Evolutionary conservation across 148 eudicot genomes (phyloP).

Genomic region (Beta vulgaris): DNA sequence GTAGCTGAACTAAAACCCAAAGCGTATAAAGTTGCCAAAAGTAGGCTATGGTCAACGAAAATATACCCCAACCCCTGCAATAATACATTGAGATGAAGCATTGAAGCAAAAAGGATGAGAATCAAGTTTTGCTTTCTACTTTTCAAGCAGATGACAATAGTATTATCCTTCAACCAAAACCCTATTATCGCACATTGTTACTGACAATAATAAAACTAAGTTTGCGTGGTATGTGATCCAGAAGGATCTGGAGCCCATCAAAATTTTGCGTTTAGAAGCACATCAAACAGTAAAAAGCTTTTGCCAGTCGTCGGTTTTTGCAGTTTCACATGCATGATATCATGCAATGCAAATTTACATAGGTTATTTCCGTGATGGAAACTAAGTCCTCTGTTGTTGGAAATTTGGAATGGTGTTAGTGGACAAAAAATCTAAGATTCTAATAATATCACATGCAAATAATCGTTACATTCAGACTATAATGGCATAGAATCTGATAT

Average conservation of each 20-base stretch:
- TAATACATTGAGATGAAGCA: slow-evolving; percentile 7
- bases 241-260: too few relatives aligned
- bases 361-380: neutral
- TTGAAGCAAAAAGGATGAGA: neutral
- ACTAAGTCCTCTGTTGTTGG: neutral
- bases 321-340: neutral
- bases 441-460: neutral
- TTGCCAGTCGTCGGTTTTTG: neutral
- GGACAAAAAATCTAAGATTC: too few relatives aligned
- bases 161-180: neutral
- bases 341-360: neutral
- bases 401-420: neutral
- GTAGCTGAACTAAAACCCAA: slow-evolving; percentile 98
- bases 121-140: too few relatives aligned
- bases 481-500: neutral
- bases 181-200: neutral
- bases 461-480: neutral
- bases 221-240: too few relatives aligned
- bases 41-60: slow-evolving; percentile 81
- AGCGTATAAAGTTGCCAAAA: slow-evolving; percentile 94
- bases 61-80: slow-evolving; percentile 95
- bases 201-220: neutral
- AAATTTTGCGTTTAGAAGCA: neutral
- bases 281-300: neutral
- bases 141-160: too few relatives aligned